Conservation (phyloP, 2,329 filamentous ascomycete genomes). For the Penicillium frequentans region DNA sequence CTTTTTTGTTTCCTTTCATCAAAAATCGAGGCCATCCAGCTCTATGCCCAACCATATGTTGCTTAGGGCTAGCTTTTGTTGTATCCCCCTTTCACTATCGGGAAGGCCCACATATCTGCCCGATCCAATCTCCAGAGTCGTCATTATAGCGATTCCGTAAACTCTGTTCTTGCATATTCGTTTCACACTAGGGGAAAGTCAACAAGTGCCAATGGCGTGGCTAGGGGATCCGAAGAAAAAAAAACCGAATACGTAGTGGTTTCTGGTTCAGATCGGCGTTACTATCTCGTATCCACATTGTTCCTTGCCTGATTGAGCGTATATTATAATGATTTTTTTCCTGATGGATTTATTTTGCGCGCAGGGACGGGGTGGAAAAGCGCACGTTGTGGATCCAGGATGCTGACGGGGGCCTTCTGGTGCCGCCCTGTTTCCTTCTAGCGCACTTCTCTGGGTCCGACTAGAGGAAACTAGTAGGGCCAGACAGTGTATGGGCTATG, state of each 20-base stretch:
- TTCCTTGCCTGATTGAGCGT: not conserved
- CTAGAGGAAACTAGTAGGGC: conserved; percentile 13
- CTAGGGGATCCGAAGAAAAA: not conserved
- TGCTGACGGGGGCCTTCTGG: conserved; percentile 35
- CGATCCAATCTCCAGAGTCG: conserved; percentile 8
- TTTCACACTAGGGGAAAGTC: conserved; percentile 12
- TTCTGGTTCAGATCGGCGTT: conserved; percentile 32
- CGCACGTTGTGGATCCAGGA: conserved; percentile 34
- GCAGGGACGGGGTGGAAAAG: conserved; percentile 30
- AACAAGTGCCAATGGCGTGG: not conserved
- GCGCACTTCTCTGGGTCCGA: conserved; percentile 27
- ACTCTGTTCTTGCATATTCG: conserved; percentile 1
- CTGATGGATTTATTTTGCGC: conserved; percentile 1
- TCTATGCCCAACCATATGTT: conserved; percentile 1
- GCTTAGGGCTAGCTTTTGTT: not conserved
- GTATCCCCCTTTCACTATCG: not conserved
- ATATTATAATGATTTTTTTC: conserved; percentile 5
- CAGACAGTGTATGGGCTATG: conserved; percentile 4
- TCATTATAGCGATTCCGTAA: conserved; percentile 1
- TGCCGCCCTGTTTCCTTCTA: conserved; percentile 33
- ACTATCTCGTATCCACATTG: conserved; percentile 27
- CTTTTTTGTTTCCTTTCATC: not conserved
- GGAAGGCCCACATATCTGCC: conserved; percentile 7
- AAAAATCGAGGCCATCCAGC: not conserved
- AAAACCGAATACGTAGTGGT: not conserved